Evolutionary conservation across 2,329 filamentous ascomycete genomes (phyloP), one percentile per base, ranked within the genome.

Genomic region (Chrysoporthe puriensis): DNA sequence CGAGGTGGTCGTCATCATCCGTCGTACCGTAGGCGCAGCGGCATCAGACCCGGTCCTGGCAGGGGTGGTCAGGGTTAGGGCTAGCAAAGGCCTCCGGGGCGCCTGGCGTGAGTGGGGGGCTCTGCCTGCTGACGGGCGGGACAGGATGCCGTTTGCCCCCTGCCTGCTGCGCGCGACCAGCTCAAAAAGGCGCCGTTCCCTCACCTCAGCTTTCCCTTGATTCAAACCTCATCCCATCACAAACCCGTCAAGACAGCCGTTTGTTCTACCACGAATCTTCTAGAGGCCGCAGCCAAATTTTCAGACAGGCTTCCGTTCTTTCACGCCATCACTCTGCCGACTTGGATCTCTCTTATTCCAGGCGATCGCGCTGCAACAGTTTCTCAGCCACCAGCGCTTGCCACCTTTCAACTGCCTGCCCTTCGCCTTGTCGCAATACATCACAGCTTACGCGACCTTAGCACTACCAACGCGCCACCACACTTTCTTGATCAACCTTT

Each of bases 131-230:
- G 56, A 42, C 34, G 32, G 56, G 14, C 9, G 57, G 40, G 57
- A 43, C 36, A 13, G 57, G 13, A 26, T 21, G 62, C 36, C n/a
- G 36, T 57, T 56, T 43, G 48, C 62, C 62, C 42, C 59, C 43
- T 48, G n/a, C 61, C 61, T 63, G 16, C 46, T 62, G 62, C 50
- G 34, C 14, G 36, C 40, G 9, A 14, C 48, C 34, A 63, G 36
- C 40, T 44, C 52, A 57, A 64, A 54, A 63, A 56, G 62, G 46
- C 60, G 21, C 26, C 46, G 16, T 21, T 50, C 44, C 60, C 60
- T 46, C 26, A 11, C 46, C 60, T 62, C 60, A 62, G 44, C 60
- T 62, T 13, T 62, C 60, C 14, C 60, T 62, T 40, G 32, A 16
- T 14, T 21, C 46, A 62, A 40, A 52, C 60, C 60, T 52, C 43